Conservation (phyloP, 768 basidiomycete species). For the Tubosaeta sp. region DNA sequence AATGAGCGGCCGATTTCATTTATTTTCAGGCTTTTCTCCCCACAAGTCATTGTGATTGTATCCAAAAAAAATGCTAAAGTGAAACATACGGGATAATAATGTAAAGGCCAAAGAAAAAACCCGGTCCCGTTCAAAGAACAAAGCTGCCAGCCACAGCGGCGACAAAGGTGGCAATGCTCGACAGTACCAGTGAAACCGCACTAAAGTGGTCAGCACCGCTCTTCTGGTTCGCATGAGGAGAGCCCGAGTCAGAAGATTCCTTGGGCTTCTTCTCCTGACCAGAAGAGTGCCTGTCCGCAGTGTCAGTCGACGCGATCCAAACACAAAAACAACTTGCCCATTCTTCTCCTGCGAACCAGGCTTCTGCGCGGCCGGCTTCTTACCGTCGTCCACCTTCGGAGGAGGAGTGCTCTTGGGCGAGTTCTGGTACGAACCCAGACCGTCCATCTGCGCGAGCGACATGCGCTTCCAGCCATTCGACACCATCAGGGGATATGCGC, state of each 20-base stretch:
- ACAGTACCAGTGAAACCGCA: slow-evolving; percentile 18
- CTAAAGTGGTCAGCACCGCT: slow-evolving; percentile 27
- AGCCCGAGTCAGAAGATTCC: slow-evolving; percentile 14
- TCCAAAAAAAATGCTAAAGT: slow-evolving; percentile 3
- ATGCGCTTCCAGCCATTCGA: slow-evolving; percentile 67
- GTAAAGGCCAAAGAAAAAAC: neutral
- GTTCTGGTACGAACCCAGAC: slow-evolving; percentile 45
- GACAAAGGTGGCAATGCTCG: slow-evolving; percentile 20
- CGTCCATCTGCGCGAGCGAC: slow-evolving; percentile 47
- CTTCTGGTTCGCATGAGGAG: slow-evolving; percentile 32
- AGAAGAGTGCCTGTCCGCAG: slow-evolving; percentile 3
- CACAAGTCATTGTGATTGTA: slow-evolving; percentile 5
- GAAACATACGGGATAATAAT: slow-evolving; percentile 2
- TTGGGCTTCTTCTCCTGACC: slow-evolving; percentile 3
- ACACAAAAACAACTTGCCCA: slow-evolving; percentile 5
- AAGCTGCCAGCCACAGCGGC: slow-evolving; percentile 21
- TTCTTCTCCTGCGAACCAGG: slow-evolving; percentile 1
- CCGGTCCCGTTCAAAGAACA: slow-evolving; percentile 15
- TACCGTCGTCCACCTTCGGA: slow-evolving; percentile 19
- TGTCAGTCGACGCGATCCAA: slow-evolving; percentile 2
- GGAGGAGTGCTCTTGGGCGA: slow-evolving; percentile 27
- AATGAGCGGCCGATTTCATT: neutral
- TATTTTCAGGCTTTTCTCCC: neutral
- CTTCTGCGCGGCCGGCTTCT: slow-evolving; percentile 14
- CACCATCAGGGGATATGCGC: slow-evolving; percentile 58